Evolutionary conservation across 2,329 filamentous ascomycete species (phyloP).

Genomic region (Phyllachora maydis): DNA sequence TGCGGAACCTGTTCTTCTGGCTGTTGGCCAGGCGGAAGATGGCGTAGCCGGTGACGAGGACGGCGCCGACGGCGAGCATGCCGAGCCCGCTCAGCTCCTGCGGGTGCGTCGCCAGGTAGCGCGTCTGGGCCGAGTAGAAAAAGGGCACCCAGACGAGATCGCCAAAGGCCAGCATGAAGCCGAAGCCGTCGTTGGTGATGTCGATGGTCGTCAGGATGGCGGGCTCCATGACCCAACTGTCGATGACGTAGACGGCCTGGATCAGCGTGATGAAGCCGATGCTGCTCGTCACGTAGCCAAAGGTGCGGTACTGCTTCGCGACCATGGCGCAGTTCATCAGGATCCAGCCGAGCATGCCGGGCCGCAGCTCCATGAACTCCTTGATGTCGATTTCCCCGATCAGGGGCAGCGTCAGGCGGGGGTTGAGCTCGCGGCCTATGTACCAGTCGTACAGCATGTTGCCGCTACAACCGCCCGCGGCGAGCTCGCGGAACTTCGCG

Average conservation of each 20-base stretch:
- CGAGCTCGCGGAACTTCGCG: conserved; percentile 52
- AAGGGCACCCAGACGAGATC: conserved; percentile 90
- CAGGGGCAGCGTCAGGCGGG: conserved; percentile 56
- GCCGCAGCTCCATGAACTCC: conserved; percentile 74
- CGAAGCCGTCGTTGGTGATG: conserved; percentile 81
- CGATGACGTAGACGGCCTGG: conserved; percentile 67
- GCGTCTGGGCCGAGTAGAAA: conserved; percentile 64
- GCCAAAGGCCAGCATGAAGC: conserved; percentile 85
- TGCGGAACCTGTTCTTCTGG: conserved; percentile 89
- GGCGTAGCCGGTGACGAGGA: conserved; percentile 58
- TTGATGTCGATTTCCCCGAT: conserved; percentile 83
- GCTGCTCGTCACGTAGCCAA: conserved; percentile 68
- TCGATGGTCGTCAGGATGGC: conserved; percentile 88
- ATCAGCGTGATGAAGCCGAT: conserved; percentile 61
- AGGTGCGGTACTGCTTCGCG: conserved; percentile 71
- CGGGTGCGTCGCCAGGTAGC: conserved; percentile 70
- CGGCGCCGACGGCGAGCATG: conserved; percentile 38
- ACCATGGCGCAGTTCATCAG: conserved; percentile 69
- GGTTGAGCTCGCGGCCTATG: conserved; percentile 89
- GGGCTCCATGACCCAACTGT: conserved; percentile 71
- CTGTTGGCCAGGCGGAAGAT: conserved; percentile 91
- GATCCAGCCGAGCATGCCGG: conserved; percentile 77
- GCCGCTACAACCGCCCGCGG: conserved; percentile 60
- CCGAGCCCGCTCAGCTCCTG: conserved; percentile 53
- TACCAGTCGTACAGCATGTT: conserved; percentile 92